These are phyloP conservation scores for Mycena indigotica DNA, from an alignment of 768 basidiomycete genomes.

Conservation along the genomic window DNA sequence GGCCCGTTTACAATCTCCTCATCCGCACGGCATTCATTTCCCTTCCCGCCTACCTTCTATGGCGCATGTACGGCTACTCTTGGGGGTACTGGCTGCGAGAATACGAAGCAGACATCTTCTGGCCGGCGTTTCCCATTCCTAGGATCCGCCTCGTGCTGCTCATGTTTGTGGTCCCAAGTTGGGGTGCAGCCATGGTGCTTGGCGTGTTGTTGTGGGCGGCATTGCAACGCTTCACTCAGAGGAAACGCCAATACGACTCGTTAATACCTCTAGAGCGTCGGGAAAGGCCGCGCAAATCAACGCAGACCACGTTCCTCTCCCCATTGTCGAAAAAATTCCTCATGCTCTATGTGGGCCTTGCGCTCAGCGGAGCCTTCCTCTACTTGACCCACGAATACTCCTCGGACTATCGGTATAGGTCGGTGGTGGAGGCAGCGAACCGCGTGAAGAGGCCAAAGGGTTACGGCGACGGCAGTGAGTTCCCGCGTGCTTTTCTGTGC, in stretches of 20 bases:
- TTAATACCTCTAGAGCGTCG: too few species aligned
- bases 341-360: neutral
- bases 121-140: slow-evolving; percentile 9
- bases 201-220: neutral
- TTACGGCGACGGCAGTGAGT: neutral
- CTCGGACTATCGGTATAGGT: neutral
- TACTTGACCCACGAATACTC: neutral
- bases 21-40: neutral
- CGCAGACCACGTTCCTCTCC: neutral
- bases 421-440: neutral
- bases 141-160: slow-evolving; percentile 14
- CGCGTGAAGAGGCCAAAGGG: neutral
- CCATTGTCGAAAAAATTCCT: too few species aligned
- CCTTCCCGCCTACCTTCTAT: neutral
- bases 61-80: slow-evolving; percentile 10
- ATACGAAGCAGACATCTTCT: slow-evolving; percentile 1
- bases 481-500: neutral
- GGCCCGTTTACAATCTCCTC: neutral
- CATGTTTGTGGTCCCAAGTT: slow-evolving; percentile 1
- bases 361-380: neutral
- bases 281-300: too few species aligned
- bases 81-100: slow-evolving; percentile 1
- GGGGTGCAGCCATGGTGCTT: neutral
- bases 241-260: neutral
- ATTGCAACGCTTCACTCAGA: neutral